phyloP scores from a whole-genome alignment of 805 yeast species.

The Saccharomycopsis sp. region DNA sequence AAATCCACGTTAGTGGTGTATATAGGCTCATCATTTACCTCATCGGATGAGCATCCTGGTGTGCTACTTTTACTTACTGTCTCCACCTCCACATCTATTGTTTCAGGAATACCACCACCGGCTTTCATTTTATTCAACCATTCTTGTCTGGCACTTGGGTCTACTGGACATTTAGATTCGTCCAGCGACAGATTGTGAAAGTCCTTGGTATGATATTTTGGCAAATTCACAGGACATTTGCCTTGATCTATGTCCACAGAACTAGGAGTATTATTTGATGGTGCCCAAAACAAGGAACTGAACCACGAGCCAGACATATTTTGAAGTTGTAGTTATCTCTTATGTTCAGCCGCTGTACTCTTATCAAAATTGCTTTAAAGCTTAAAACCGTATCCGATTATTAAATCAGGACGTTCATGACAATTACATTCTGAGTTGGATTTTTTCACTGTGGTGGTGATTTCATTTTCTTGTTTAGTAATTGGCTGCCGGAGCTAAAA shows the following conservation, averaged over 20 bases:
- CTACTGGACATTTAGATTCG: constrained; percentile 62
- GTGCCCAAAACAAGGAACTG: constrained; percentile 11
- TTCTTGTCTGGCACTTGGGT: constrained; percentile 48
- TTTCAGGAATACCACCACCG: neutral
- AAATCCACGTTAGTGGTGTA: constrained; percentile 36
- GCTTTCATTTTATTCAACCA: constrained; percentile 39
- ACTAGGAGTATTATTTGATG: constrained; percentile 28
- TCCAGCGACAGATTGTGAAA: constrained; percentile 18
- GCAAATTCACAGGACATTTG: constrained; percentile 23
- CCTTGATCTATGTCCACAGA: constrained; percentile 7
- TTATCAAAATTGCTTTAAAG: no score
- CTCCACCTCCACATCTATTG: neutral
- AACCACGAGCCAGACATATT: constrained; percentile 3
- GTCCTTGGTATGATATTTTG: neutral
- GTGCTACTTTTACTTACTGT: constrained; percentile 23
- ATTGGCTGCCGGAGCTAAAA: neutral
- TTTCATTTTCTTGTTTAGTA: constrained; percentile 1
- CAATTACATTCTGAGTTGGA: neutral
- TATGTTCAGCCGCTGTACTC: neutral
- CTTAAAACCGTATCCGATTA: no score
- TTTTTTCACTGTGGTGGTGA: neutral
- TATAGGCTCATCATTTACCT: constrained; percentile 31
- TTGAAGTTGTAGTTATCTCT: neutral
- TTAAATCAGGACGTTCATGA: no score
- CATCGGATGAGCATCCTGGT: constrained; percentile 41